Evolutionary conservation across 495 filamentous ascomycete genomes (phyloP), one percentile per base, ranked within the genome.

Genomic region (Immersiella caudata): DNA sequence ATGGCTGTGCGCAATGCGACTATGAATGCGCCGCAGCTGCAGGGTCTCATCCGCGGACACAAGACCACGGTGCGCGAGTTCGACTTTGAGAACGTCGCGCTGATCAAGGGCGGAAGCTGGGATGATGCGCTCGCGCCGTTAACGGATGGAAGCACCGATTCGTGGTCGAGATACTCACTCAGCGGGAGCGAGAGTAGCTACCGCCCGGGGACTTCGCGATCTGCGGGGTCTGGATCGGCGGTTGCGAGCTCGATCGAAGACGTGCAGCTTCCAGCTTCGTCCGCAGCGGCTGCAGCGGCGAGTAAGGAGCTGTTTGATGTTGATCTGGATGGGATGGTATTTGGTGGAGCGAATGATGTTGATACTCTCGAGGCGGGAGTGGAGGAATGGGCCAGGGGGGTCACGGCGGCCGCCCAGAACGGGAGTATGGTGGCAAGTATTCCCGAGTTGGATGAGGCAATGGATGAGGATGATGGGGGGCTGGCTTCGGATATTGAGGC

Each of bases 91-190:
- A 87, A 89, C 63, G 85, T 90, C 12, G 78, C 80, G 29, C 79
- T 94, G 26, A 82, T 88, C 20, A 80, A 78, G 60, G 78, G 75
- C 29, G 91, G 88, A 22, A 88, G 79, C 60, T 93, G 90, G 91
- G 89, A 93, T 64, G 88, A 91, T 56, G 91, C 90, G 1, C 81
- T 93, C 3, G 86, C 84, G 33, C 89, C 90, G 2, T 75, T 93
- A 66, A 87, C 85, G 57, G 75, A 77, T 20, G 73, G 73, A 59
- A 61, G 56, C 2, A 69, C 73, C 26, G 77, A 77, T 26, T 68
- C 68, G n/a, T 84, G 82, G 82, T 81, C 76, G 14, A 70, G 80
- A 14, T 71, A 78, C 40, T 82, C 79, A 6, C n/a, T 76, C 7
- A 64, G 40, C 2, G 70, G 65, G n/a, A 71, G 62, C 18, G 69